Percentiles rank a stretch among this genome's conserved stretches.
phyloP scores from a whole-genome alignment of 2,329 filamentous ascomycete species.

The Fusarium humuli region DNA sequence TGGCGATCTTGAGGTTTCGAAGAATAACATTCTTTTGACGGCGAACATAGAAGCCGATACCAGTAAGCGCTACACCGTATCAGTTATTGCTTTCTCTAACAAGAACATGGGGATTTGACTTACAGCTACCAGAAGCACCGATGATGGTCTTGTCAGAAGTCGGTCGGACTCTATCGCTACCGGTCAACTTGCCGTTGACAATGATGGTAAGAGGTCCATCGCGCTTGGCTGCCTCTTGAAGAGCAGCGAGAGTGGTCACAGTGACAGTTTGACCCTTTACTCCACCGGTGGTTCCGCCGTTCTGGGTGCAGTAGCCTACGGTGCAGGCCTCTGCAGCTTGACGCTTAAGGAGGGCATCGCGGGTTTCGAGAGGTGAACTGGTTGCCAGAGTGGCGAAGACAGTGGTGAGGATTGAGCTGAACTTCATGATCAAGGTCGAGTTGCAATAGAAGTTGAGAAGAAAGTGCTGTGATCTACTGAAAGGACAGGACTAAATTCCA shows the following conservation, averaged over 20 bases:
- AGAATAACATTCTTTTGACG: constrained; percentile 69
- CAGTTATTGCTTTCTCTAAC: not conserved
- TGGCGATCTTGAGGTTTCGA: constrained; percentile 69
- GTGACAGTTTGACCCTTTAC: constrained; percentile 48
- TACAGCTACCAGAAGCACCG: constrained; percentile 49
- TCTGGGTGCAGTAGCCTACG: constrained; percentile 50
- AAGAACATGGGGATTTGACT: accelerated
- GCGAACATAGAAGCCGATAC: constrained; percentile 65
- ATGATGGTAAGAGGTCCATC: constrained; percentile 48
- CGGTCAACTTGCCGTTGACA: constrained; percentile 46
- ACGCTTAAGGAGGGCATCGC: constrained; percentile 50
- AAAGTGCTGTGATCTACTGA: no score
- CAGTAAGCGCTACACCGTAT: constrained; percentile 51
- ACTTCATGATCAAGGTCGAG: constrained; percentile 26
- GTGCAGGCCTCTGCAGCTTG: constrained; percentile 61
- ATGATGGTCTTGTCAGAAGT: constrained; percentile 60
- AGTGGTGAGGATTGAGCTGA: constrained; percentile 18
- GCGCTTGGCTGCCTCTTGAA: constrained; percentile 45
- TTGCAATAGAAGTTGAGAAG: not conserved
- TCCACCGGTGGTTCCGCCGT: constrained; percentile 50
- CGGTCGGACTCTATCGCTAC: constrained; percentile 39
- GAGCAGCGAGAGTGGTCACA: constrained; percentile 43
- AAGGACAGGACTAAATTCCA: not conserved
- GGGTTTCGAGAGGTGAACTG: constrained; percentile 29
- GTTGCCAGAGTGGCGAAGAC: constrained; percentile 34